Conservation (phyloP, 2,329 filamentous ascomycete species). For the Lachnellula suecica region DNA sequence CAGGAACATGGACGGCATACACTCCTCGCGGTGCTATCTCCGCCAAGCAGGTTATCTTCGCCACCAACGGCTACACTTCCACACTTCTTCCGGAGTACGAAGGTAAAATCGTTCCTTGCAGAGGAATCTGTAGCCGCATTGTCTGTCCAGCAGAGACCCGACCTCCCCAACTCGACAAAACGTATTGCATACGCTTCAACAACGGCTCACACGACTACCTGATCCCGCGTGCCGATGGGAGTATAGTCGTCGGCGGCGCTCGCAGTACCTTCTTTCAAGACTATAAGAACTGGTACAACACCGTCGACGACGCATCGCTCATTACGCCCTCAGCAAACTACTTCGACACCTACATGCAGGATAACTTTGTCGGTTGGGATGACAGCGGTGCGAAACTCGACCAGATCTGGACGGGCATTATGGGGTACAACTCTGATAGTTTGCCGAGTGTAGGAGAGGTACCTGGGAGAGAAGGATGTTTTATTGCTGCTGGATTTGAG, state of each 20-base stretch:
- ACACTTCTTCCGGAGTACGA: conserved; percentile 51
- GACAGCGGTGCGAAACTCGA: conserved; percentile 36
- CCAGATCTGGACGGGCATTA: conserved; percentile 28
- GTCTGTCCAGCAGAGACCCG: conserved; percentile 31
- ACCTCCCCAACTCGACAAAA: background rate
- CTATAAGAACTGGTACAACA: conserved; percentile 42
- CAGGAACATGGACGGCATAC: background rate
- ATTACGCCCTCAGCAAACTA: conserved; percentile 42
- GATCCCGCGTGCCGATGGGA: conserved; percentile 28
- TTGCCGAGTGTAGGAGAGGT: conserved; percentile 43
- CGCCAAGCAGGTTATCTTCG: conserved; percentile 57
- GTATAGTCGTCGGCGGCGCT: conserved; percentile 40
- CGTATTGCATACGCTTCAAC: conserved; percentile 47
- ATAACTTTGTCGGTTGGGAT: conserved; percentile 49
- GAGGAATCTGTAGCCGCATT: conserved; percentile 39
- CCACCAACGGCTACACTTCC: conserved; percentile 68
- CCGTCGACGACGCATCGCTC: conserved; percentile 43
- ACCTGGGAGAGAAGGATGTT: conserved; percentile 38
- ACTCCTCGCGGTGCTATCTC: conserved; percentile 55
- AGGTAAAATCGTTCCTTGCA: conserved; percentile 57
- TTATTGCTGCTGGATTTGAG: conserved; percentile 46
- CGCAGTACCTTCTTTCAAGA: conserved; percentile 22
- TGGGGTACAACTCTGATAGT: conserved; percentile 41
- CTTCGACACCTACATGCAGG: conserved; percentile 48
- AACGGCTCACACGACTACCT: conserved; percentile 51